phyloP scores from a whole-genome alignment of 352 stramenopile species.

The Phytopythium vexans region DNA sequence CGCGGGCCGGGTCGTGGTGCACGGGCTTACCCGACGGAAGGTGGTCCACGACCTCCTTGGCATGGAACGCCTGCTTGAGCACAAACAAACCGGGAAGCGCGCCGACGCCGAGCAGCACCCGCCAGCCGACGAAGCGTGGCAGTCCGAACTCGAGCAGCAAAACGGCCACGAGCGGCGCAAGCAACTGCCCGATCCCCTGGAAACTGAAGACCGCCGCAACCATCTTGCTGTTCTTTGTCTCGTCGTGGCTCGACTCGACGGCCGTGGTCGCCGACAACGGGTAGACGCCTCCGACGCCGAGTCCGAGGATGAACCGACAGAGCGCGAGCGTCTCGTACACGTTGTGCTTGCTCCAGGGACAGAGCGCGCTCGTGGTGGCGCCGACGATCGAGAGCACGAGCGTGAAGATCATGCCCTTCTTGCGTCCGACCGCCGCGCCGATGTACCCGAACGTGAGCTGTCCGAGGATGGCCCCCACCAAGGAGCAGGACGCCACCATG shows the following conservation, averaged over 20 bases:
- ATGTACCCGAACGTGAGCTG: conserved; percentile 83
- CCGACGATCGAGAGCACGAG: conserved; percentile 67
- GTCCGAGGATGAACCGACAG: conserved; percentile 69
- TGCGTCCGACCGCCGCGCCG: conserved; percentile 57
- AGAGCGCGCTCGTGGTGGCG: conserved; percentile 44
- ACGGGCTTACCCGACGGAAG: neutral
- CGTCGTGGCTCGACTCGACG: conserved; percentile 43
- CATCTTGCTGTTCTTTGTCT: conserved; percentile 57
- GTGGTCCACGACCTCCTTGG: conserved; percentile 25
- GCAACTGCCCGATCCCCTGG: conserved; percentile 56
- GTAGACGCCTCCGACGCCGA: conserved; percentile 82
- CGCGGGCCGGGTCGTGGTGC: neutral
- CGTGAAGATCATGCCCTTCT: conserved; percentile 77
- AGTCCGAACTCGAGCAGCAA: conserved; percentile 44
- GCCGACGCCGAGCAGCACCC: conserved; percentile 48
- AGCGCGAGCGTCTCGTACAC: conserved; percentile 65
- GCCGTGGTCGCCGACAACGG: conserved; percentile 74
- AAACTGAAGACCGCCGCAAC: conserved; percentile 69
- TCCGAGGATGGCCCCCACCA: conserved; percentile 75
- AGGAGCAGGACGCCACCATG: conserved; percentile 61
- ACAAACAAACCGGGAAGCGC: conserved; percentile 62
- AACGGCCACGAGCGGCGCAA: conserved; percentile 56
- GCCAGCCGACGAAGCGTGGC: conserved; percentile 35
- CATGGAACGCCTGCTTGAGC: conserved; percentile 43
- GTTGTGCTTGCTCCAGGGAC: conserved; percentile 48